Evolutionary conservation across 176 grass and related monocot genomes (phyloP).

Genomic region (Eleusine coracana): DNA sequence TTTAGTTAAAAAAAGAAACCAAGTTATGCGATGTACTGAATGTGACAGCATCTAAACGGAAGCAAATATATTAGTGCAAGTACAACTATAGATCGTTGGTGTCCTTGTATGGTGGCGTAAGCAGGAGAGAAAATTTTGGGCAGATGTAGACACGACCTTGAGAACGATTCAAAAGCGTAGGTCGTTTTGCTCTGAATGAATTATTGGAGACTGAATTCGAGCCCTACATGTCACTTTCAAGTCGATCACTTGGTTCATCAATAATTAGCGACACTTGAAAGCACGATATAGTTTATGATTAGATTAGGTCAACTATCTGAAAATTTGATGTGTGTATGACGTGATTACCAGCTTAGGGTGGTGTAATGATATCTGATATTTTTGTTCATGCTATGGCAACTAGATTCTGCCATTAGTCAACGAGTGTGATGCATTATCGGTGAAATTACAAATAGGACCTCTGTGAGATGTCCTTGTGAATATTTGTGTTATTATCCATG

Average conservation of each 20-base stretch:
- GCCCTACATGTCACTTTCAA: slow-evolving; percentile 23
- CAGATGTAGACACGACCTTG: neutral
- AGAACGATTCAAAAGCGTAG: slow-evolving; percentile 6
- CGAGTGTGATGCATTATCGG: neutral
- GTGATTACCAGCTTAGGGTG: neutral
- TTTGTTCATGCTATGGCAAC: neutral
- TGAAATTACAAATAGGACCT: neutral
- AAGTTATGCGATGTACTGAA: neutral
- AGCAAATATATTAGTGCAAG: neutral
- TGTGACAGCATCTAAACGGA: neutral
- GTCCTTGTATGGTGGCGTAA: slow-evolving; percentile 10
- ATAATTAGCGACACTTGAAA: slow-evolving; percentile 31
- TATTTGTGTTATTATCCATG: neutral
- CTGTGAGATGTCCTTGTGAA: neutral
- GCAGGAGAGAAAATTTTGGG: neutral
- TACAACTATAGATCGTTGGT: neutral
- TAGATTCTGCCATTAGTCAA: neutral
- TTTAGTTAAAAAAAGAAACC: neutral
- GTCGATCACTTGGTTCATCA: slow-evolving; percentile 8
- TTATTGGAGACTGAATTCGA: neutral
- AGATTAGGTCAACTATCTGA: slow-evolving; percentile 24
- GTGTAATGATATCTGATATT: neutral
- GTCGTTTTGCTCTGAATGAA: neutral
- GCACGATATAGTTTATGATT: slow-evolving; percentile 33
- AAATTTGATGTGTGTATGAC: neutral